Base-by-base conservation (phyloP, 495 filamentous ascomycete genomes). In the Aspergillus cavernicola region DNA sequence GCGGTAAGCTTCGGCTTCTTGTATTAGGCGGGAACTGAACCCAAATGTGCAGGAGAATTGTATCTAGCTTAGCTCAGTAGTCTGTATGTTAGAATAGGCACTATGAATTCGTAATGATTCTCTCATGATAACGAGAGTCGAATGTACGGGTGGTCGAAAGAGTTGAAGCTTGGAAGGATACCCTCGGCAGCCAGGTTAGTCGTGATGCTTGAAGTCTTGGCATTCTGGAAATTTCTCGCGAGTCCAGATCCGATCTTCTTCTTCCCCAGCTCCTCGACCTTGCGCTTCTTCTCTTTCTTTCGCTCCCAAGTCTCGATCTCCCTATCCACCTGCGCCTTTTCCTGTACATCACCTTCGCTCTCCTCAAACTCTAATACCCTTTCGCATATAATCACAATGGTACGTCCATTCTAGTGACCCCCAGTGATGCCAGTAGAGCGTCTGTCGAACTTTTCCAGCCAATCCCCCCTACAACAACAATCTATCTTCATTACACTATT, bases 211-310 rank as follows among this genome's bases (percentile, higher is more conserved):
- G 43, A 49, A 62, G 73, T 70, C 74, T 77, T 77, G 74, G 74
- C 74, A 77, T 77, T 77, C 74, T 77, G 74, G 74, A 77, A 77
- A 77, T 75, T 77, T 77, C 73, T 76, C 72, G 64, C 61, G 58
- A 69, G 60, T 62, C 66, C 63, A 64, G 66, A 67, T 69, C 69
- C 62, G 65, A 67, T 69, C 69, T 69, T 66, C 69, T 69, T 66
- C 62, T 51, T 68, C 58, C 56, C 62, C 50, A 53, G 50, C 61
- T 65, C 63, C 59, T 44, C 55, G 46, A 56, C 63, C 57, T 57
- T 42, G 53, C 46, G 38, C 53, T 62, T 61, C 9, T 9, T 65
- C 62, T 66, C 59, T 47, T 60, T 60, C 59, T 57, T 52, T 61
- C 62, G 56, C 53, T 65, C 65, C 50, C 59, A 60, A 53, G 59